Evolutionary conservation across 192 early-diverging fungal species (phyloP).

Genomic region (Coemansia sp.): DNA sequence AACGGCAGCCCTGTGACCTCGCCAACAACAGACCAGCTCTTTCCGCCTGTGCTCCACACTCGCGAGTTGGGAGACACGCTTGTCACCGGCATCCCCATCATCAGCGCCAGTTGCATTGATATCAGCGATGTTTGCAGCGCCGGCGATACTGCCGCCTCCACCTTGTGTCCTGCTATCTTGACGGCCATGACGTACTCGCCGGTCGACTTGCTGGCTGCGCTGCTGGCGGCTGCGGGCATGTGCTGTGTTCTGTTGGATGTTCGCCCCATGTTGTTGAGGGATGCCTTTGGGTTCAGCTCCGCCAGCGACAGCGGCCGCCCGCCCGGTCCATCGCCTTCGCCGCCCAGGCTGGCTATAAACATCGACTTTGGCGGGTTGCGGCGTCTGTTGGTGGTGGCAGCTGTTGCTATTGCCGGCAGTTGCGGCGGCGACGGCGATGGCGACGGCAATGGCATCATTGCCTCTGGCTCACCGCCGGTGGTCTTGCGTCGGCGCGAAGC

Average conservation of each 20-base stretch:
- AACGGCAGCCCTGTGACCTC: constrained; percentile 46
- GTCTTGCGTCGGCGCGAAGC: constrained; percentile 31
- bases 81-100: constrained; percentile 27
- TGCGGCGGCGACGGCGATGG: constrained; percentile 2
- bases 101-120: constrained; percentile 39
- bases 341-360: constrained; percentile 26
- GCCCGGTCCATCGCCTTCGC: constrained; percentile 2
- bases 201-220: background rate
- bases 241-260: constrained; percentile 7
- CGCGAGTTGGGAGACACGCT: constrained; percentile 26
- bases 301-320: constrained; percentile 5
- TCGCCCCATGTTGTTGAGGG: constrained; percentile 3
- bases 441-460: background rate
- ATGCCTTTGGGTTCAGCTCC: constrained; percentile 34
- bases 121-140: constrained; percentile 51
- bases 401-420: background rate
- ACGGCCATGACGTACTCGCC: constrained; percentile 31
- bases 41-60: constrained; percentile 44
- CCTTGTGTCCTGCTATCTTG: constrained; percentile 34
- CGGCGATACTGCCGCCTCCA: constrained; percentile 37
- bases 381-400: background rate
- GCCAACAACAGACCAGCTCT: constrained; percentile 45
- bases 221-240: constrained; percentile 17
- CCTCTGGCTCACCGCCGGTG: background rate
- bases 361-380: constrained; percentile 31